phyloP scores from a whole-genome alignment of 768 basidiomycete species.

The Gelatoporia subvermispora region DNA sequence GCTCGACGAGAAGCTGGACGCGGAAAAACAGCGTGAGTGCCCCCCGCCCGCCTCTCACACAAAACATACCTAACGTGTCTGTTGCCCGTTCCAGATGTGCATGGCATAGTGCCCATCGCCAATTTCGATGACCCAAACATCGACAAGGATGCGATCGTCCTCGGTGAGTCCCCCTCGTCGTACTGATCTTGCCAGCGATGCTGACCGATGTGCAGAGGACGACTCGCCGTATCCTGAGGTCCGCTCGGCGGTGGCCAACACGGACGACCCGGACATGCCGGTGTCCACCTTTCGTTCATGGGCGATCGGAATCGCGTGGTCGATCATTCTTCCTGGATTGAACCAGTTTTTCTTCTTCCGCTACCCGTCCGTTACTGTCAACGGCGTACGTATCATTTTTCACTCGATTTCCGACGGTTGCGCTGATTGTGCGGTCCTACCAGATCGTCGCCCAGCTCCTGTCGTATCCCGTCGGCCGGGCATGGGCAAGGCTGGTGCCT shows the following conservation, averaged over 20 bases:
- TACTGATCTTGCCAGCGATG: not conserved
- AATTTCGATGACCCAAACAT: slow-evolving; percentile 31
- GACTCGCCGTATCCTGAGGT: slow-evolving; percentile 55
- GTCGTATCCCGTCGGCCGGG: slow-evolving; percentile 58
- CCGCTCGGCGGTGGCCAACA: slow-evolving; percentile 44
- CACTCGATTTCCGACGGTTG: not conserved
- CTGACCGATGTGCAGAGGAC: slow-evolving; percentile 24
- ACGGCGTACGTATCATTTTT: slow-evolving; percentile 15
- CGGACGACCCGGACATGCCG: slow-evolving; percentile 41
- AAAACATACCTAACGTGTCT: not conserved
- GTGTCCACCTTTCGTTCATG: slow-evolving; percentile 32
- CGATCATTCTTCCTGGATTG: slow-evolving; percentile 62
- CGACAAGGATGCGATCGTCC: slow-evolving; percentile 22
- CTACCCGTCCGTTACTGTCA: slow-evolving; percentile 43
- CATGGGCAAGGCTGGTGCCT: slow-evolving; percentile 53
- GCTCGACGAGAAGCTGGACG: slow-evolving; percentile 17
- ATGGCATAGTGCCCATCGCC: slow-evolving; percentile 8
- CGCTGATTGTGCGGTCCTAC: slow-evolving; percentile 1
- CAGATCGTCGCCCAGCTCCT: slow-evolving; percentile 64
- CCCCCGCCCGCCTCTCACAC: not conserved
- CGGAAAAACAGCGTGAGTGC: slow-evolving; percentile 16
- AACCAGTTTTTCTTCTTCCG: slow-evolving; percentile 79
- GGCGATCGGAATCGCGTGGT: slow-evolving; percentile 38
- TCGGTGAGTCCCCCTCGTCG: slow-evolving; percentile 11
- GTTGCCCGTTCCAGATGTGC: not conserved